phyloP scores from a whole-genome alignment of 805 yeast species.

The Diddensiella transvaalensis region DNA sequence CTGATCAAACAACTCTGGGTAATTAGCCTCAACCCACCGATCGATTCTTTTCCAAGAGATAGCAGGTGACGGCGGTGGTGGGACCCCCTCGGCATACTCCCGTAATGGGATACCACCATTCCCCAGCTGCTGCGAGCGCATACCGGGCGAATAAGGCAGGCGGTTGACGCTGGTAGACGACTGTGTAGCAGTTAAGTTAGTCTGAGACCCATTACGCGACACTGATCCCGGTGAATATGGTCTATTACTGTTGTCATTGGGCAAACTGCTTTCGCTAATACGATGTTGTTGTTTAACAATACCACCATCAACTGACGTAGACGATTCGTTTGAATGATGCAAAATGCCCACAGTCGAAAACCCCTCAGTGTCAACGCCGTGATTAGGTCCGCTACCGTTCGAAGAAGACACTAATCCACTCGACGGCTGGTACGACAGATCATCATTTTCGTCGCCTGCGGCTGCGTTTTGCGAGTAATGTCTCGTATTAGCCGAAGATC shows the following conservation, averaged over 20 bases:
- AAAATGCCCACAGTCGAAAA: slow-evolving; percentile 18
- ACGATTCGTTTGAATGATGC: slow-evolving; percentile 14
- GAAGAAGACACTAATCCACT: slow-evolving; percentile 4
- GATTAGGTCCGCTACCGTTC: slow-evolving; percentile 7
- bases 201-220: slow-evolving; percentile 15
- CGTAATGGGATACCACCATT: slow-evolving; percentile 36
- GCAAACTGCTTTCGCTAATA: neutral
- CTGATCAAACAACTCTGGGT: slow-evolving; percentile 77
- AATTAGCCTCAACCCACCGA: slow-evolving; percentile 72
- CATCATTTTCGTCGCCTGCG: slow-evolving; percentile 5
- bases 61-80: slow-evolving; percentile 56
- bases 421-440: slow-evolving; percentile 3
- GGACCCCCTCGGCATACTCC: slow-evolving; percentile 55
- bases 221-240: slow-evolving; percentile 6
- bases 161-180: slow-evolving; percentile 22
- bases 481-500: slow-evolving; percentile 15
- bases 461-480: slow-evolving; percentile 5
- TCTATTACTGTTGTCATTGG: too few relatives aligned
- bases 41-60: slow-evolving; percentile 88
- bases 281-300: neutral
- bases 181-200: slow-evolving; percentile 15
- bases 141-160: slow-evolving; percentile 34
- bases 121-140: slow-evolving; percentile 34
- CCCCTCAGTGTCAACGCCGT: slow-evolving; percentile 17
- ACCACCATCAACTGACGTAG: slow-evolving; percentile 17